Percentiles rank a stretch among this genome's conserved stretches.
These are phyloP conservation scores for Umbilicus rupestris DNA, from an alignment of 164 flowering plant species.

Conservation along the genomic window DNA sequence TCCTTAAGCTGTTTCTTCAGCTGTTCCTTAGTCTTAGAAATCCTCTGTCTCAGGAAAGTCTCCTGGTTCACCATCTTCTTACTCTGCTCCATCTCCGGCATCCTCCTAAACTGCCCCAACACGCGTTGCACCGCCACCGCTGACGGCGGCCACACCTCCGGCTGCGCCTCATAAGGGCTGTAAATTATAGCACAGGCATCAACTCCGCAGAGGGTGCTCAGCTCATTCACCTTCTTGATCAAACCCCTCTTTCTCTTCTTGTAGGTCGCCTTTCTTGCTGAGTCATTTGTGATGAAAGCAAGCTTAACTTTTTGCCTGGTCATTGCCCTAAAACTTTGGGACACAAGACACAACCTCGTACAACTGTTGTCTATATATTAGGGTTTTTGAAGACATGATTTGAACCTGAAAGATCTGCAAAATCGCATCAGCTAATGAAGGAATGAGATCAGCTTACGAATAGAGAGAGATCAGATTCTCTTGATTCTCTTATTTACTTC, in stretches of 20 bases:
- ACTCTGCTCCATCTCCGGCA: slow-evolving; percentile 62
- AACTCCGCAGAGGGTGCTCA: slow-evolving; percentile 8
- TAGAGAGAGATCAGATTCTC: not conserved
- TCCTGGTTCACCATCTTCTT: slow-evolving; percentile 75
- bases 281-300: slow-evolving; percentile 7
- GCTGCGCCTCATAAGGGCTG: slow-evolving; percentile 17
- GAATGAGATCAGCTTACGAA: not conserved
- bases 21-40: slow-evolving; percentile 38
- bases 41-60: slow-evolving; percentile 37
- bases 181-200: slow-evolving; percentile 2
- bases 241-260: slow-evolving; percentile 9
- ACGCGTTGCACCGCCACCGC: slow-evolving; percentile 25
- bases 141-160: slow-evolving; percentile 65
- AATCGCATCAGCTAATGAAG: not conserved
- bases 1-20: slow-evolving; percentile 37
- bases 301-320: slow-evolving; percentile 9
- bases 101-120: slow-evolving; percentile 27
- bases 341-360: too few relatives aligned
- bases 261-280: slow-evolving; percentile 7
- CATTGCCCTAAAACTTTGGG: not conserved
- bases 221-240: slow-evolving; percentile 8
- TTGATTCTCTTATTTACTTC: not conserved
- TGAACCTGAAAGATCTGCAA: not conserved
- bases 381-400: not conserved
- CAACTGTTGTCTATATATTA: not conserved